Evolutionary conservation across 352 stramenopile species (phyloP), one percentile per base, ranked within the genome.

Genomic region (Globisporangium lucens): DNA sequence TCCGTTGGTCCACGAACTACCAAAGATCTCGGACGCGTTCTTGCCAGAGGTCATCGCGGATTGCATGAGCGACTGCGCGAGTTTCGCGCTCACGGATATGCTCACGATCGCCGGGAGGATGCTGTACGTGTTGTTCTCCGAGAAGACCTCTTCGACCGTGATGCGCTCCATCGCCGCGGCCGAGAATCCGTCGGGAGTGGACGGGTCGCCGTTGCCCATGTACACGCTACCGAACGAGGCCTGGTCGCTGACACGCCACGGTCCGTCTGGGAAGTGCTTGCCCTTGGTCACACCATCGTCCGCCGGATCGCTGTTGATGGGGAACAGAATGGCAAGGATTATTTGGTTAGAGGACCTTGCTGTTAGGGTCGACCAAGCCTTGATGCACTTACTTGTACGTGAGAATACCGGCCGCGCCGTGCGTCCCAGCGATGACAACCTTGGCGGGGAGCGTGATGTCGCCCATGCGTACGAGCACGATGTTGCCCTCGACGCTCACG

Each of bases 131-230:
- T 95, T 95, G 75, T 89, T 85, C 27, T 65, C 66, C 12, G 83
- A 93, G 65, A 91, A 95, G 30, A 95, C 75, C 36, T 93, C 80
- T 35, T 95, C 85, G 4, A 89, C 77, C 1, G 82, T 82, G 68
- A 93, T 82, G 43, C 87, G 85, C 58, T 94, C 86, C 1, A 85
- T 74, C 5, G 68, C 73, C 8, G 75, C 74, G 12, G 70, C 69
- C 8, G 83, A 93, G 61, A 90, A 88, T 1, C 85, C 80, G 62
- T 93, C 82, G 1, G 85, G 83, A 22, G 87, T 89, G 30, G 86
- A 91, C 41, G 87, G 87, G 57, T 95, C 87, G 3, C 85, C 87
- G 63, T 94, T 89, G 59, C 87, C 87, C 83, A 95, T 93, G 82
- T 93, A 94, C 5, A 91, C 87, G 33, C 74, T 91, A 6, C 86